These are phyloP conservation scores for Platanus orientalis DNA, from an alignment of 164 flowering plant species.

Conservation along the genomic window DNA sequence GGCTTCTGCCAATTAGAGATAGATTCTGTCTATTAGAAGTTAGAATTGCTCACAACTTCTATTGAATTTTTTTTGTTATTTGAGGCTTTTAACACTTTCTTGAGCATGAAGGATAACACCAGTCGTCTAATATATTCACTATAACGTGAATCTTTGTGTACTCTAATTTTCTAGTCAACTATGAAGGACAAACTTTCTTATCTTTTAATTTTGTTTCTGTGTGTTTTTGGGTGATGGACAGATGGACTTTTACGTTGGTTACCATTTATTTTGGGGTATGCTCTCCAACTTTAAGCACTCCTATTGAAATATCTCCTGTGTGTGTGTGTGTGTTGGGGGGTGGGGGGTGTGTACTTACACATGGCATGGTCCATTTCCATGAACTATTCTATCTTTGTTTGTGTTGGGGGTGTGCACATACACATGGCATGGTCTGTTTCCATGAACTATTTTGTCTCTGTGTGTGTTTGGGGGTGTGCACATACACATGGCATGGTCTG, in stretches of 20 bases:
- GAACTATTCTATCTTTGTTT: no score
- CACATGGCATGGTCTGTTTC: no score
- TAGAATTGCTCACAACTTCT: not conserved
- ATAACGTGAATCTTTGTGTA: not conserved
- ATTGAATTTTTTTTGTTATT: not conserved
- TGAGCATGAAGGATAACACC: not conserved
- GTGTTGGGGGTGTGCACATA: no score
- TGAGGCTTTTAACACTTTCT: not conserved
- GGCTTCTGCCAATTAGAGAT: no score
- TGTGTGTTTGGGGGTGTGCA: not conserved
- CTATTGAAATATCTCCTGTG: not conserved
- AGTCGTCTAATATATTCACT: not conserved
- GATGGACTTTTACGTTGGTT: constrained; percentile 83
- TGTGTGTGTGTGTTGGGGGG: no score
- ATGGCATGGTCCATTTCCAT: no score
- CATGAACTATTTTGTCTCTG: no score
- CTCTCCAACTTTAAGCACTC: constrained; percentile 5
- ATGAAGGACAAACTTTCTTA: not conserved
- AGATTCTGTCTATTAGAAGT: not conserved
- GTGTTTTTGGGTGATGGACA: constrained; percentile 26
- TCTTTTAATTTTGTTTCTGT: constrained; percentile 1
- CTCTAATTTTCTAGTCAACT: not conserved
- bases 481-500: not conserved
- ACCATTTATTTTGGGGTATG: constrained; percentile 93
- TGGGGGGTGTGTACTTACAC: no score